Evolutionary conservation across 768 basidiomycete species (phyloP), one percentile per base, ranked within the genome.

Genomic region (Dacryopinax primogenitus): DNA sequence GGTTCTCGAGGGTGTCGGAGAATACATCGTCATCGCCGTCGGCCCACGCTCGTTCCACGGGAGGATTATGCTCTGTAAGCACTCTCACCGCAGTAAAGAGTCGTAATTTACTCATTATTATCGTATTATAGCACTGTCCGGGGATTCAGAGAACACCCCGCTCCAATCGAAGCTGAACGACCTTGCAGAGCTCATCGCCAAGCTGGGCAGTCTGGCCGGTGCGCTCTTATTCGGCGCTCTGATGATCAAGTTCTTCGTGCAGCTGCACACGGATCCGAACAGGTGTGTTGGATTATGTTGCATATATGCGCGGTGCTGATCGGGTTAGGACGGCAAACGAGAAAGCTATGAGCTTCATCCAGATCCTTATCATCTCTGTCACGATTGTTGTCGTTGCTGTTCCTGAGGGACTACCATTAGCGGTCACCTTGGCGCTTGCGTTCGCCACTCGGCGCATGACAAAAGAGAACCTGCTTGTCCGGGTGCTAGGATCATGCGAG

Each of bases 401-500:
- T 33, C 89, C 89, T n/a, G 88, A 90, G 83, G 88, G 94, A 72
- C 80, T 99, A 3, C 95, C 95, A 1, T 80, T 99, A 64, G 95
- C 95, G 41, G 95, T 98, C 62, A 97, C 95, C 0, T 83, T 99
- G 58, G 96, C 96, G 0, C 79, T 99, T 33, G 91, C 96, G 0
- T 99, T 98, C 72, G 96, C 95, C 0, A 99, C 96, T 58, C 93
- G 90, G 71, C 87, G 95, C n/a, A 98, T 98, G 96, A 90, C 94
- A 9, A 83, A 86, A 71, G 89, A 93, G 75, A 96, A 96, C 63
- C 80, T 98, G 0, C 84, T 99, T 44, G 96, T 98, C 33, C 92
- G 95, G 64, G 90, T 97, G 3, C 84, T 99, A 34, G 90, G 90
- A 6, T 93, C 93, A 13, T 98, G 95, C 75, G 96, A 99, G 77